Evolutionary conservation across 176 grass and related monocot genomes (phyloP).

Genomic region (Hyparrhenia diplandra): DNA sequence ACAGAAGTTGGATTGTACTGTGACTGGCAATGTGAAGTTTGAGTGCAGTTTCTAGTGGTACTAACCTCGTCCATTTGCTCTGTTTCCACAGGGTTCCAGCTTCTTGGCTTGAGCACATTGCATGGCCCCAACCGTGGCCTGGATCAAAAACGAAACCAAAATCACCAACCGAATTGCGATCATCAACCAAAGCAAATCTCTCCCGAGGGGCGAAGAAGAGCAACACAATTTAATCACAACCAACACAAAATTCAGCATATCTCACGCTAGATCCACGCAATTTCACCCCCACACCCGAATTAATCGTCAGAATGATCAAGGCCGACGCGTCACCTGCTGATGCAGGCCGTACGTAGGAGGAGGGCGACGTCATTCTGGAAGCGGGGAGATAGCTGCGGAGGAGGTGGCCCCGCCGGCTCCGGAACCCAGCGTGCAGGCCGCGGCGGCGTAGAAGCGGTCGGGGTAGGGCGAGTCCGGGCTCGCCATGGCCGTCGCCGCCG

Average conservation of each 20-base stretch:
- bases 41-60: slow-evolving; percentile 5
- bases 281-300: neutral
- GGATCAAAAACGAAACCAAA: slow-evolving; percentile 2
- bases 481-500: slow-evolving; percentile 43
- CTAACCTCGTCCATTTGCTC: slow-evolving; percentile 93
- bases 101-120: slow-evolving; percentile 74
- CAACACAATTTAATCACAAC: neutral
- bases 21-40: neutral
- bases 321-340: slow-evolving; percentile 56
- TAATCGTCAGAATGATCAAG: neutral
- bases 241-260: neutral
- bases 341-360: slow-evolving; percentile 89
- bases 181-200: slow-evolving; percentile 5
- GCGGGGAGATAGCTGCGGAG: slow-evolving; percentile 44
- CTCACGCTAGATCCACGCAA: slow-evolving; percentile 33
- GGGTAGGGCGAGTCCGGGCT: slow-evolving; percentile 91
- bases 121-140: slow-evolving; percentile 91
- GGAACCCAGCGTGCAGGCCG: slow-evolving; percentile 75
- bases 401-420: slow-evolving; percentile 10
- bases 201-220: neutral
- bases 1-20: neutral
- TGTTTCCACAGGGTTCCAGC: slow-evolving; percentile 89
- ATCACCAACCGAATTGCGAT: slow-evolving; percentile 18
- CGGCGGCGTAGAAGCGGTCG: slow-evolving; percentile 88
- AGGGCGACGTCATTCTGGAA: slow-evolving; percentile 92